Conservation (phyloP, 352 stramenopile genomes). For the Phytophthora hybrid region DNA sequence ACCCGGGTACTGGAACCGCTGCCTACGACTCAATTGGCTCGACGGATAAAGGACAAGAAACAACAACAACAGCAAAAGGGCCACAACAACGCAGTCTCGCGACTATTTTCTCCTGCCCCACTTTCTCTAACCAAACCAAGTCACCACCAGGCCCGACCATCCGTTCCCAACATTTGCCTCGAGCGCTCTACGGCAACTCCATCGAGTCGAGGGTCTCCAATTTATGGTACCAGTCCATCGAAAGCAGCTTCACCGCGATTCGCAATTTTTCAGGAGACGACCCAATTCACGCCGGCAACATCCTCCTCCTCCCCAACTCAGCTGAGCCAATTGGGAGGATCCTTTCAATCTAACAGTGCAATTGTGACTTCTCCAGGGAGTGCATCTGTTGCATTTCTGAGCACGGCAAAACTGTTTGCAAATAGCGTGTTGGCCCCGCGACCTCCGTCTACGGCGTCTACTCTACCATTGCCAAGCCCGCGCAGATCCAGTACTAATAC, state of each 20-base stretch:
- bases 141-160: constrained; percentile 5
- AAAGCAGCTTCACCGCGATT: constrained; percentile 10
- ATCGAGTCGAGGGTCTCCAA: constrained; percentile 20
- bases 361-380: background rate
- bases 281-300: background rate
- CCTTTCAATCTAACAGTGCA: constrained; percentile 29
- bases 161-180: background rate
- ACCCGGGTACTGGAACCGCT: constrained; percentile 34
- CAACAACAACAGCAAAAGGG: constrained; percentile 39
- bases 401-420: background rate
- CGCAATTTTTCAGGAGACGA: constrained; percentile 8
- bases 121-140: constrained; percentile 2
- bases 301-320: constrained; percentile 11
- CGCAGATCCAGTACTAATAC: constrained; percentile 14
- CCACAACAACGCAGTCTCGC: constrained; percentile 18
- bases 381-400: constrained; percentile 12
- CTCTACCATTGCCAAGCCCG: constrained; percentile 15
- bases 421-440: constrained; percentile 12
- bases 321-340: constrained; percentile 23
- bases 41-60: constrained; percentile 63
- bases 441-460: constrained; percentile 5
- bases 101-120: constrained; percentile 27
- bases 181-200: constrained; percentile 7
- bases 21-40: constrained; percentile 54
- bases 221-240: constrained; percentile 13